Evolutionary conservation across 78 protist species (phyloP).

Genomic region (Guillardia theta): DNA sequence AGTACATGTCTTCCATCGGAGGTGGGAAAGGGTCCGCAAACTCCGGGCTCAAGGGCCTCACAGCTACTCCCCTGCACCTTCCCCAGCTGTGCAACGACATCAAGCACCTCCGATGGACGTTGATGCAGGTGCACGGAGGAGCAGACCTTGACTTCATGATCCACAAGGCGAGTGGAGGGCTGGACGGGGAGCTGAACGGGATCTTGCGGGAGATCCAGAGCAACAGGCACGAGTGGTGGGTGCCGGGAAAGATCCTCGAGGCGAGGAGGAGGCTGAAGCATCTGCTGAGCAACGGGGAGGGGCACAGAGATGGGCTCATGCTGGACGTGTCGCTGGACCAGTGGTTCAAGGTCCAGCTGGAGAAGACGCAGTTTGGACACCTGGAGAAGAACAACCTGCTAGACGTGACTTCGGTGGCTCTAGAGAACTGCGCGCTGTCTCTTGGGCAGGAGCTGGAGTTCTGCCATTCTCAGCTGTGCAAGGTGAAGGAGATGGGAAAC

Average conservation of each 20-base stretch:
- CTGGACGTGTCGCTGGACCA: not conserved
- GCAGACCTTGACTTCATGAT: constrained; percentile 11
- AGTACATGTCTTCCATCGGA: constrained; percentile 10
- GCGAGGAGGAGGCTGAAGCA: not conserved
- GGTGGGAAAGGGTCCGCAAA: not conserved
- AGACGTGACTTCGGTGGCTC: not conserved
- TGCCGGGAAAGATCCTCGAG: not conserved
- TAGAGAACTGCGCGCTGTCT: not conserved
- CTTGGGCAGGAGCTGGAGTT: not conserved
- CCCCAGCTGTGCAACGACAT: constrained; percentile 22
- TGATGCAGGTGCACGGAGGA: constrained; percentile 1
- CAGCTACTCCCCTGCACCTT: not conserved
- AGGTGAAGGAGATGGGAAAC: not conserved
- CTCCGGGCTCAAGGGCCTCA: not conserved
- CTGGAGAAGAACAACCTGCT: not conserved
- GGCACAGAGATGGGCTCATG: constrained; percentile 4
- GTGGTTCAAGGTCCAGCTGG: not conserved
- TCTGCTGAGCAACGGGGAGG: not conserved
- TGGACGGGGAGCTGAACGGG: not conserved
- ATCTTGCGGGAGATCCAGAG: not conserved
- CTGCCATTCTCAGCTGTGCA: not conserved
- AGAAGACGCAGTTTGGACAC: not conserved
- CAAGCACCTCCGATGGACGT: constrained; percentile 19
- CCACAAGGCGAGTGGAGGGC: not conserved
- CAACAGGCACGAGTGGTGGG: constrained; percentile 20